A percentile compares a stretch with the other conserved stretches of the same genome.
These are phyloP conservation scores for Capsicum pubescens DNA, from an alignment of 257 asterid genomes.

Conservation along the genomic window DNA sequence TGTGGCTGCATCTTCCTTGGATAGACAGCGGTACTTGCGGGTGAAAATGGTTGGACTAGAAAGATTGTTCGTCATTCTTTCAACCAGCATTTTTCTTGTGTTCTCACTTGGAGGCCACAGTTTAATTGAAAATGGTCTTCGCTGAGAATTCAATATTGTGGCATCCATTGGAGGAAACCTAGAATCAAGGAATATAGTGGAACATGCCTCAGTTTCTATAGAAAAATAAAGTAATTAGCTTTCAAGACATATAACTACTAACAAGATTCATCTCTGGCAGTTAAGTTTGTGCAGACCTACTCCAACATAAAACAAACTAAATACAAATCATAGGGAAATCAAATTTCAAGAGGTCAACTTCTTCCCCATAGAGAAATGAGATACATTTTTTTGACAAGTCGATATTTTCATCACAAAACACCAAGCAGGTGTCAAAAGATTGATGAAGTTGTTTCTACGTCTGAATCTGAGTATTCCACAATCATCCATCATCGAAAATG, in stretches of 20 bases:
- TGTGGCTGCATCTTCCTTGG: slow-evolving; percentile 58
- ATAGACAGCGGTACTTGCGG: slow-evolving; percentile 76
- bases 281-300: neutral
- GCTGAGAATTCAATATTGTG: slow-evolving; percentile 56
- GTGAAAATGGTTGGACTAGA: slow-evolving; percentile 92
- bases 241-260: neutral
- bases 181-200: slow-evolving; percentile 21
- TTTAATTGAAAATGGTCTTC: slow-evolving; percentile 67
- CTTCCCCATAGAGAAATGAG: neutral
- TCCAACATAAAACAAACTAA: neutral
- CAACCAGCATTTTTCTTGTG: slow-evolving; percentile 79
- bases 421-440: neutral
- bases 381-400: neutral
- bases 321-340: neutral
- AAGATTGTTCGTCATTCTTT: slow-evolving; percentile 79
- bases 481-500: neutral
- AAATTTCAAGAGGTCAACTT: neutral
- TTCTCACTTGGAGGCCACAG: slow-evolving; percentile 96
- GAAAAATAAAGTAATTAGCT: neutral
- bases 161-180: slow-evolving; percentile 61
- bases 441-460: neutral
- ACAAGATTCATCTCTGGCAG: neutral
- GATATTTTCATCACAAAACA: neutral
- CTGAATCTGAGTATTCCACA: neutral
- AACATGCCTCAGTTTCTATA: neutral